Evolutionary conservation across 169 alveolate genomes (phyloP), one percentile per base, ranked within the genome.

Genomic region (Plasmodium ovale): DNA sequence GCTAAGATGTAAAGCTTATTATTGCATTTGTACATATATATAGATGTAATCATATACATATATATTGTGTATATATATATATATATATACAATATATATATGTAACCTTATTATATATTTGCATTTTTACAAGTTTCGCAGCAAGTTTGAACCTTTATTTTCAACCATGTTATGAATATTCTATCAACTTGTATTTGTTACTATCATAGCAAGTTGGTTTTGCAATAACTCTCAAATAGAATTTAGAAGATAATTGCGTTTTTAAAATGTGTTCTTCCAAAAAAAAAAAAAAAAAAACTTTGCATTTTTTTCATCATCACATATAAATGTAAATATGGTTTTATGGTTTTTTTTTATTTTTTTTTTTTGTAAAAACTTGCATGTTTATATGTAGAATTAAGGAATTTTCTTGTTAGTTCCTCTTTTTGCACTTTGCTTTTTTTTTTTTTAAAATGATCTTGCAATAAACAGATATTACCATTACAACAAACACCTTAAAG

Each of bases 401-500:
- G n/a, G n/a, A n/a, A n/a, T n/a, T 69, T 47, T 49, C 82, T 47
- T 25, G 6, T 68, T 68, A 68, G 82, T 69, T 69, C 82, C 58
- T 69, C 64, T 69, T 69, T 49, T 69, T 69, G 60, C 65, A 42
- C 60, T 27, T 49, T 69, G 16, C 49, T 65, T 35, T 65, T 69
- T 69, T 44, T 37, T 69, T n/a, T n/a, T n/a, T n/a, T n/a, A n/a
- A 69, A 54, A 23, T 49, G 82, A 69, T 69, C 82, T 69, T 69
- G 82, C 27, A 69, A 69, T 65, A 47, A 65, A 25, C 54, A 33
- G 33, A n/a, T 33, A n/a, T 35, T 21, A 51, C 42, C 49, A 47
- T 69, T 69, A 69, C 59, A 69, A 69, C 82, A 69, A 69, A 56
- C 60, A 69, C 47, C 25, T 49, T 47, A 69, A 39, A 14, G 14